phyloP scores from a whole-genome alignment of 768 basidiomycete genomes.

The Rhodotorula graminis region DNA sequence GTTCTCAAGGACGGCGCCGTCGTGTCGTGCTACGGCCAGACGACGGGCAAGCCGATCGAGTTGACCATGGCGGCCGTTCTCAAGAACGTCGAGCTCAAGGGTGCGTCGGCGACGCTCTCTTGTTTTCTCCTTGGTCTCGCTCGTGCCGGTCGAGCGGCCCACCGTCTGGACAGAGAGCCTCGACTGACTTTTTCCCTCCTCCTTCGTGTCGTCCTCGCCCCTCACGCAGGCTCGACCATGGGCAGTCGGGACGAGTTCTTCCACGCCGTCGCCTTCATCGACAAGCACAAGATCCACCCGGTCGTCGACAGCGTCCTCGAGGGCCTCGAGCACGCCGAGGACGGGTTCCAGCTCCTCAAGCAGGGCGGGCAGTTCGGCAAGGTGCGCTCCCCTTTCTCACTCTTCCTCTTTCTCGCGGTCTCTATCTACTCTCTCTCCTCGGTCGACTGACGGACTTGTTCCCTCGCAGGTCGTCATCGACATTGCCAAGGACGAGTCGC shows the following conservation, averaged over 20 bases:
- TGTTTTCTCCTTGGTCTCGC: too few species aligned
- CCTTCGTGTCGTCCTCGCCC: too few species aligned
- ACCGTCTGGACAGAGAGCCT: too few species aligned
- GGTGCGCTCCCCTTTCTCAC: conserved; percentile 47
- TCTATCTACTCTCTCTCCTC: too few species aligned
- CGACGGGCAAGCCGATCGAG: conserved; percentile 56
- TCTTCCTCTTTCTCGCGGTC: not conserved
- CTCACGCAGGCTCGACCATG: conserved; percentile 67
- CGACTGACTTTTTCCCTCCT: too few species aligned
- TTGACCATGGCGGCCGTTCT: conserved; percentile 76
- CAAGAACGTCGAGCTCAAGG: conserved; percentile 67
- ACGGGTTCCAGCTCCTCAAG: conserved; percentile 66
- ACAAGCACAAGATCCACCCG: conserved; percentile 63
- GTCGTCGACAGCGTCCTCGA: conserved; percentile 66
- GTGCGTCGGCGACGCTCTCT: conserved; percentile 48
- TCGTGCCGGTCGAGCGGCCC: too few species aligned
- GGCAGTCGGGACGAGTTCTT: conserved; percentile 69
- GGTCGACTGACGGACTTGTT: not conserved
- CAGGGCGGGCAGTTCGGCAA: conserved; percentile 71
- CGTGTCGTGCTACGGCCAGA: conserved; percentile 40
- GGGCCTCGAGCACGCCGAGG: conserved; percentile 60
- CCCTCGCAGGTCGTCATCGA: conserved; percentile 25
- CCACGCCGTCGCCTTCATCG: conserved; percentile 66
- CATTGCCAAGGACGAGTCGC: conserved; percentile 20
- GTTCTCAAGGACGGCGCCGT: conserved; percentile 51